Base-by-base conservation (phyloP, 176 grass and related monocot genomes). In the Lolium rigidum region DNA sequence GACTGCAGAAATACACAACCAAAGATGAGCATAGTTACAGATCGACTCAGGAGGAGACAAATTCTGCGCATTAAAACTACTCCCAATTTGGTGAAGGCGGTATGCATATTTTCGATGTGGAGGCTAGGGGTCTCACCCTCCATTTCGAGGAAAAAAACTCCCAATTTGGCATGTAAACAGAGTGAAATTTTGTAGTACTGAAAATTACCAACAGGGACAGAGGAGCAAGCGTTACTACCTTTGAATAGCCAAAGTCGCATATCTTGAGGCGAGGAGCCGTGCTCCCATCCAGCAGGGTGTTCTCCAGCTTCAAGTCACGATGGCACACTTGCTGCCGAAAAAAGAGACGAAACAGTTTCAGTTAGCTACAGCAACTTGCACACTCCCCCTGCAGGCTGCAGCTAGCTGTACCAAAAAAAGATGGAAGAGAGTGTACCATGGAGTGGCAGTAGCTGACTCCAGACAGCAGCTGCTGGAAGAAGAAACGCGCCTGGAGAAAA, bases 391-490 rank as follows among this genome's bases (percentile, higher is more conserved):
- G 15, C 25, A 26, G n/a, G n/a, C n/a, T n/a, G 28, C 28, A 31
- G 28, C 1, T 31, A 31, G 24, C 12, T 65, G 4, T 2, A 41
- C 44, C 46, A 0, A 5, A 52, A 75, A 17, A 2, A 46, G 71
- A 51, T 28, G 26, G 31, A 35, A 35, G 79, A 79, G n/a, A 37
- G 13, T 88, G 13, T 88, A 95, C 93, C 93, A 95, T 85, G 85
- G 91, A 95, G 72, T 95, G 93, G 85, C 93, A 95, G 51, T 95
- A 95, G 88, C 93, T 95, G 71, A 95, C 93, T 22, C 93, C 93
- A 16, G 83, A 95, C 12, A 92, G 90, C 78, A 95, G 82, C 16
- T 95, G 93, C 88, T 95, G 93, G 82, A 95, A 95, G 71, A 95
- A 95, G 88, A 90, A 95, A 15, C 93, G 90, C 59, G 93, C 93